Base-by-base conservation (phyloP, 1,284 basidiomycete genomes). In the Tilletia caries region DNA sequence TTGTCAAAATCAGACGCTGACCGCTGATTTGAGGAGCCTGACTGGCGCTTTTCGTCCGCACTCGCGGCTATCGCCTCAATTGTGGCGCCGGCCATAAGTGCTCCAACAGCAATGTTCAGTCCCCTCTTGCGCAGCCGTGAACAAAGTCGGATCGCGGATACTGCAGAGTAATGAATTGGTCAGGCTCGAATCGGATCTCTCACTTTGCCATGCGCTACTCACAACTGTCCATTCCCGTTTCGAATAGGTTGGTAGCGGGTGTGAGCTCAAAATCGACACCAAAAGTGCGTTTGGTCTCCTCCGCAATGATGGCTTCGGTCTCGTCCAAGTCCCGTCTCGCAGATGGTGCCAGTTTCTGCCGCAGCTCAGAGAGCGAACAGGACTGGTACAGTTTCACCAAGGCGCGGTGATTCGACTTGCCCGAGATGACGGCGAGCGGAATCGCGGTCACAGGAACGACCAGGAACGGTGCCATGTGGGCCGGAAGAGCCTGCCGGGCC, bases 391-490 rank as follows among this genome's bases (percentile, higher is more conserved):
- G 48, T 1, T 67, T 64, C 44, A 69, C 69, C 3, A 80, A 69
- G 37, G 74, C 62, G 6, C 70, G 69, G 13, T 58, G 60, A 44
- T 82, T 79, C 3, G 75, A 69, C 66, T 81, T 82, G 54, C 76
- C 80, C 2, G 78, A 79, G 0, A 80, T 71, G 27, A 73, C 48
- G 10, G 80, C 77, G 52, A 82, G 71, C 0, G 79, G 79, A 6
- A 82, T 66, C 43, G 62, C 66, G 0, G 32, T 27, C 20, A 82
- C 68, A 8, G 79, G 73, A 6, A 80, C 54, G 2, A 82, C 64
- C n/a, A 73, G 54, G 27, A 71, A 74, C 1, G 80, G 80, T 10
- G 76, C 76, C 79, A 82, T 82, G 73, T 80, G 74, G 67, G 79
- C 71, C 18, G 73, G 75, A 18, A 82, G 71, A 20, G 33, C 29